Evolutionary conservation across 2,329 filamentous ascomycete species (phyloP).

Genomic region (Diaporthe humulicola): DNA sequence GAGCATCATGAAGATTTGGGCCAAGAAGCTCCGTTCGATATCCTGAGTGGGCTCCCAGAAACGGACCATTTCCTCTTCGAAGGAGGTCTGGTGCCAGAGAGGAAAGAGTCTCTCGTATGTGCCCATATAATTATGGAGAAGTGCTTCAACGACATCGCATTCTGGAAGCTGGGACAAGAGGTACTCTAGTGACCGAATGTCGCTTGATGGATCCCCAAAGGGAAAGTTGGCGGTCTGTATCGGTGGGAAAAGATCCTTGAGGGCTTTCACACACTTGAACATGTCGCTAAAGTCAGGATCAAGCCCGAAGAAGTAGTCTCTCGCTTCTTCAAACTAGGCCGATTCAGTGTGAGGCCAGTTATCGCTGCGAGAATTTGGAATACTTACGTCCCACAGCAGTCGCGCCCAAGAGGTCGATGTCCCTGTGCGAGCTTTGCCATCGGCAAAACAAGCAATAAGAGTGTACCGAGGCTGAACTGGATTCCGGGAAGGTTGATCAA

Average conservation of each 20-base stretch:
- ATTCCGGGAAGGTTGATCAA: background rate
- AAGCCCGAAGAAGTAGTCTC: background rate
- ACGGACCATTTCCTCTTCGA: background rate
- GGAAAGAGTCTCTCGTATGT: background rate
- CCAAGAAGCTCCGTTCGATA: background rate
- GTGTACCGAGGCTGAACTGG: background rate
- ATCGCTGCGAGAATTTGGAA: background rate
- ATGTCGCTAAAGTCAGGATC: background rate
- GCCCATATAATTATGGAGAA: background rate
- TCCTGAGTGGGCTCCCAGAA: background rate
- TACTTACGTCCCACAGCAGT: background rate
- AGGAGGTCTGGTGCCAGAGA: background rate
- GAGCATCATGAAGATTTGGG: background rate
- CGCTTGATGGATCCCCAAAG: background rate
- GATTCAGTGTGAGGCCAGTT: background rate
- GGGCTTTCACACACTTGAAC: background rate
- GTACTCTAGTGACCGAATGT: background rate
- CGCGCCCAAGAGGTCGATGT: background rate
- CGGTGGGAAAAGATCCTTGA: background rate
- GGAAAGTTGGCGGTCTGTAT: background rate
- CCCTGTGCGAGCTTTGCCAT: background rate
- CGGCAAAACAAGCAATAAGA: background rate
- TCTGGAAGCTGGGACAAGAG: background rate
- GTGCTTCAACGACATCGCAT: background rate
- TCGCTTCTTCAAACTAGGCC: background rate